A percentile compares a stretch with the other conserved stretches of the same genome.
Evolutionary conservation across 2,329 filamentous ascomycete genomes (phyloP).

Genomic region (Ilyonectria sp.): DNA sequence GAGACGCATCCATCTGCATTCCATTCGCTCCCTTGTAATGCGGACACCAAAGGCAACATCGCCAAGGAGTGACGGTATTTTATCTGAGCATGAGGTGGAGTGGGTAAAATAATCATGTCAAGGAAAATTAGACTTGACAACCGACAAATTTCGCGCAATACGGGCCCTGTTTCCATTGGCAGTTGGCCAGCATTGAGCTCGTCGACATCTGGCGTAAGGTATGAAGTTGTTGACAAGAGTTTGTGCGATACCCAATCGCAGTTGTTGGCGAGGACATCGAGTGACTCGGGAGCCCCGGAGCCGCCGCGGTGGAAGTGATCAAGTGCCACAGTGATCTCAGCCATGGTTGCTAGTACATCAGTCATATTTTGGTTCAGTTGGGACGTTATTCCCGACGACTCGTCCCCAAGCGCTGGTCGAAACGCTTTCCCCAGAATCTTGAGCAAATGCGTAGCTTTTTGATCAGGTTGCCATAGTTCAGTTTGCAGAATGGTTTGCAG

Average conservation of each 20-base stretch:
- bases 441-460: background rate
- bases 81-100: background rate
- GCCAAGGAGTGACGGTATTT: background rate
- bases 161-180: background rate
- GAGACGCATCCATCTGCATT: background rate
- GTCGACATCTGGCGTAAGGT: background rate
- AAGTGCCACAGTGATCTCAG: background rate
- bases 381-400: background rate
- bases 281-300: constrained; percentile 1
- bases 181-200: background rate
- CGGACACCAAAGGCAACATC: background rate
- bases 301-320: constrained; percentile 12
- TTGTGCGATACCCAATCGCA: constrained; percentile 10
- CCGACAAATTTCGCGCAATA: constrained; percentile 4
- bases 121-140: constrained; percentile 4
- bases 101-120: constrained; percentile 1
- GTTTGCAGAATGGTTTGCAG: background rate
- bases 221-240: background rate
- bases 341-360: background rate
- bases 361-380: background rate
- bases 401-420: background rate
- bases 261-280: constrained; percentile 16
- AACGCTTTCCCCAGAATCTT: background rate
- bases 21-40: background rate
- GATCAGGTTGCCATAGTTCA: background rate